A percentile compares a stretch with the other conserved stretches of the same genome.
Evolutionary conservation across 2,329 filamentous ascomycete species (phyloP).

Genomic region (Whalleya microplaca): DNA sequence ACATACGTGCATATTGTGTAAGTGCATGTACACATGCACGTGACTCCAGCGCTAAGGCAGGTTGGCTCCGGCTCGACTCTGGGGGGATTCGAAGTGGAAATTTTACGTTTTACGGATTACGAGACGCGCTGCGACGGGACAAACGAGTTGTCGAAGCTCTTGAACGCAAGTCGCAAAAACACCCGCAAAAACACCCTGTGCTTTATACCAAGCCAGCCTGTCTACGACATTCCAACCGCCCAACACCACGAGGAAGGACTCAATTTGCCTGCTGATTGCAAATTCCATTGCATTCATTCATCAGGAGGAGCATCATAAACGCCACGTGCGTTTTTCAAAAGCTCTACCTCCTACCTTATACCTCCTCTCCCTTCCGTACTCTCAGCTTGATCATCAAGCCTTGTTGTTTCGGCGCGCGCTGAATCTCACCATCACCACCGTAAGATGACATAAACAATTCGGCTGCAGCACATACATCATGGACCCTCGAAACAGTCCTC

Average conservation of each 20-base stretch:
- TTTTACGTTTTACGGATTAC: no score
- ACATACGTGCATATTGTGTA: no score
- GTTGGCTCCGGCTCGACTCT: neutral
- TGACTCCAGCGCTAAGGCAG: neutral
- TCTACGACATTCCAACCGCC: neutral
- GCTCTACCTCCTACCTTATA: neutral
- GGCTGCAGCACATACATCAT: constrained; percentile 39
- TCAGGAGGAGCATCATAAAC: neutral
- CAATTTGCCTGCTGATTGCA: neutral
- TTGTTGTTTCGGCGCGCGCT: neutral
- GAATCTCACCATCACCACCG: constrained; percentile 4
- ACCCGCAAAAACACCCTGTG: neutral
- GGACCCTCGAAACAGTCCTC: constrained; percentile 61
- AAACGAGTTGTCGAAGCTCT: neutral
- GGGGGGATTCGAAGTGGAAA: neutral
- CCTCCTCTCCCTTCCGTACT: neutral
- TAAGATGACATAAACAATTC: constrained; percentile 23
- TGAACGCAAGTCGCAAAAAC: neutral
- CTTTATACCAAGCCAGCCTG: neutral
- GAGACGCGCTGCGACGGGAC: neutral
- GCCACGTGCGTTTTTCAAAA: neutral
- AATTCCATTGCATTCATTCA: neutral
- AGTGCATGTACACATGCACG: neutral
- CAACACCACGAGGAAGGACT: neutral
- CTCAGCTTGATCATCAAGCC: neutral